phyloP scores from a whole-genome alignment of 768 basidiomycete species.

The Rhizopogon vesiculosus region DNA sequence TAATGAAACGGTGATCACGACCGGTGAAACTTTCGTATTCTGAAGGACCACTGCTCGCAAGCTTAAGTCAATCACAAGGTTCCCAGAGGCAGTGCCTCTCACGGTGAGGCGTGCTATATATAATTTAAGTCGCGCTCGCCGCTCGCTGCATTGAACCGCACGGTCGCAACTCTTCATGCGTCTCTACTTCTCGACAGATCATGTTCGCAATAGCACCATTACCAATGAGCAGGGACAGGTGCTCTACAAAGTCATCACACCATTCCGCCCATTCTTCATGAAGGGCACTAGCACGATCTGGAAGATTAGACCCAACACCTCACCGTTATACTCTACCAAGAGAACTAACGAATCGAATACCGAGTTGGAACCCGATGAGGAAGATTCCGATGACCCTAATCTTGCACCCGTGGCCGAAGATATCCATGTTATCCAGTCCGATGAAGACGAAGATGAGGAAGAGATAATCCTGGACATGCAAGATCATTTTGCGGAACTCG shows the following conservation, averaged over 20 bases:
- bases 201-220: conserved; percentile 4
- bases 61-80: too few species aligned
- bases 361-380: background rate
- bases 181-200: conserved; percentile 4
- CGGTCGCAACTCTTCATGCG: background rate
- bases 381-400: background rate
- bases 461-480: conserved; percentile 2
- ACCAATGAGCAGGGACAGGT: background rate
- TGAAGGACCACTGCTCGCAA: too few species aligned
- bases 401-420: background rate
- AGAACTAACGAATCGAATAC: background rate
- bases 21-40: too few species aligned
- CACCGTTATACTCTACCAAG: background rate
- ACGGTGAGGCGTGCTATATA: too few species aligned
- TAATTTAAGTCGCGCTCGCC: too few species aligned
- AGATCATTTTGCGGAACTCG: conserved; percentile 5
- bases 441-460: background rate
- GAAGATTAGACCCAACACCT: conserved; percentile 1
- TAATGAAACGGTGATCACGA: too few species aligned
- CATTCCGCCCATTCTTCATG: conserved; percentile 5
- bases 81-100: too few species aligned
- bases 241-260: conserved; percentile 6
- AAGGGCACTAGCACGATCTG: conserved; percentile 1
- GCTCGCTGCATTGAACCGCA: background rate
- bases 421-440: background rate